A percentile compares a stretch with the other conserved stretches of the same genome.
These are phyloP conservation scores for Tetrastigma voinierianum DNA, from an alignment of 164 flowering plant species.

Conservation along the genomic window DNA sequence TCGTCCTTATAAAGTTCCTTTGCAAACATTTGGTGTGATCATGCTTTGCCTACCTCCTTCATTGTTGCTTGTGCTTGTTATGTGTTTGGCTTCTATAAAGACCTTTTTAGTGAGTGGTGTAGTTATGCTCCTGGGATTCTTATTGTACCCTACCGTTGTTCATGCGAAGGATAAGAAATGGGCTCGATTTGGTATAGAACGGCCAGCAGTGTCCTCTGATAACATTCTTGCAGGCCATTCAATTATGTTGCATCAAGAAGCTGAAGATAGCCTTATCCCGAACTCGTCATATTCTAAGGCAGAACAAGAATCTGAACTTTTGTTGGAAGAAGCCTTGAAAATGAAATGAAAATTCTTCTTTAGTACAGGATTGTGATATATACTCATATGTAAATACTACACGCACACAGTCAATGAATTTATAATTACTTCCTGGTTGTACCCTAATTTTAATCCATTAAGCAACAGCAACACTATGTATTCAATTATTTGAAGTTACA, in stretches of 20 bases:
- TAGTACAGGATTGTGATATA: not conserved
- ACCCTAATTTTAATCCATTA: too few relatives aligned
- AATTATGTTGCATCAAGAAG: slow-evolving; percentile 21
- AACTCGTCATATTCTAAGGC: slow-evolving; percentile 19
- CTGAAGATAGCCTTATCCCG: slow-evolving; percentile 46
- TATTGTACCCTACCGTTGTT: slow-evolving; percentile 44
- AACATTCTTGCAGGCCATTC: slow-evolving; percentile 23
- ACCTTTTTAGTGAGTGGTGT: slow-evolving; percentile 57
- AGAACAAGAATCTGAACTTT: slow-evolving; percentile 21
- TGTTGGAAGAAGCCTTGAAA: slow-evolving; percentile 22
- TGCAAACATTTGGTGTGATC: slow-evolving; percentile 58
- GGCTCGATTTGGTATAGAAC: slow-evolving; percentile 29
- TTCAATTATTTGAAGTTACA: too few relatives aligned
- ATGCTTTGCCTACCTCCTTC: slow-evolving; percentile 82
- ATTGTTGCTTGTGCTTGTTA: slow-evolving; percentile 67
- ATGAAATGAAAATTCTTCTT: slow-evolving; percentile 15
- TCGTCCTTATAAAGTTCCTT: slow-evolving; percentile 79
- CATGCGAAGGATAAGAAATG: slow-evolving; percentile 48
- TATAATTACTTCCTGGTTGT: too few relatives aligned
- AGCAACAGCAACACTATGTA: too few relatives aligned
- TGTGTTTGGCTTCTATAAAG: slow-evolving; percentile 71
- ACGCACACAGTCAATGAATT: not conserved
- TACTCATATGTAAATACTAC: not conserved
- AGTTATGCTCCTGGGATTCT: slow-evolving; percentile 53
- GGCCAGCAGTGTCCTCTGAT: slow-evolving; percentile 15